Evolutionary conservation across 495 filamentous ascomycete species (phyloP), one percentile per base, ranked within the genome.

Genomic region (Penicillium daleae): DNA sequence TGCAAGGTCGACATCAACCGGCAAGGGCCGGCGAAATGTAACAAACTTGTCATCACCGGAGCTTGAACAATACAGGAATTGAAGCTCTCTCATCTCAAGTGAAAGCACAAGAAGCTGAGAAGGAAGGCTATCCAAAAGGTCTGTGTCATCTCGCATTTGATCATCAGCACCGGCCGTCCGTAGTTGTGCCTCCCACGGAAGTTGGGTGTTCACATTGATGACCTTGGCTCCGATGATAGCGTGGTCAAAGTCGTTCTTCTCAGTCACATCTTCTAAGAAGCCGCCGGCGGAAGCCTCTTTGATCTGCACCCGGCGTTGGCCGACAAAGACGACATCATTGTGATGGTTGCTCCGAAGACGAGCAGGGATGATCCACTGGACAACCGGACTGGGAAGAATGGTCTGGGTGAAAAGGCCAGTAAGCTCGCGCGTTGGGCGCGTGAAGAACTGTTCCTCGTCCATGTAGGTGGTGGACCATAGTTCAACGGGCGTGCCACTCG

Each of bases 291-390:
- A 90, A 75, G 75, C 87, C 65, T 89, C 78, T 65, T 80, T 88
- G 63, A 99, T 85, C 53, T 91, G 85, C 44, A 82, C 44, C 15
- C 66, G 70, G 75, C 88, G 73, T 74, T 92, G 90, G 39, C 90
- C 87, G 50, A 99, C 84, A 63, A 97, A 93, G n/a, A 93, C 88
- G 63, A 97, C 90, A 80, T 99, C 93, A 57, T 96, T 93, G 58
- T 86, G 82, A 9, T 83, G 70, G 51, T 79, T 76, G 59, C 86
- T 85, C 46, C 92, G 81, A 54, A 98, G 81, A 60, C 89, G 85
- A 9, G 89, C 91, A 10, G 94, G 93, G 13, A 97, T 74, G 39
- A 97, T 91, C 74, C 85, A 89, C 67, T 90, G 89, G 61, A 91
- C 84, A 24, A 89, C 79, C 1, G 92, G 88, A 59, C 90, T 96